phyloP scores from a whole-genome alignment of 1,284 basidiomycete genomes.

The Fomitopsis betulina region DNA sequence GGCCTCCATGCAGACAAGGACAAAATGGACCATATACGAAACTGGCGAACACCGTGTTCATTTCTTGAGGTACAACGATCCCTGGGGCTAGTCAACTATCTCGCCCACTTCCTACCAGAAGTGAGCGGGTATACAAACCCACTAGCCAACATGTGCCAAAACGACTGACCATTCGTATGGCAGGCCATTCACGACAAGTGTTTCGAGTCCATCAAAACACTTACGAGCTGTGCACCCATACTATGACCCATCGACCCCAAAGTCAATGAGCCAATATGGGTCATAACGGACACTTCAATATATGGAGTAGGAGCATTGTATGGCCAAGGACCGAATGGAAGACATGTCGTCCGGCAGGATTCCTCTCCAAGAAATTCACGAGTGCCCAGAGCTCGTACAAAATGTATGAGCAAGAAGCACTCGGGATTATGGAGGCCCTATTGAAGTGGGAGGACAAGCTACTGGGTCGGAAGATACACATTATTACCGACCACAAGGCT shows the following conservation, averaged over 20 bases:
- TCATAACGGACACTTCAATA: conserved; percentile 37
- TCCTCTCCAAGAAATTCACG: conserved; percentile 37
- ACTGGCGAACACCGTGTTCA: conserved; percentile 24
- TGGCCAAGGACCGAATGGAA: conserved; percentile 34
- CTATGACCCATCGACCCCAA: conserved; percentile 29
- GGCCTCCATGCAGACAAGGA: conserved; percentile 25
- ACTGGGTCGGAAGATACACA: too few species aligned
- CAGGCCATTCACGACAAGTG: conserved; percentile 29
- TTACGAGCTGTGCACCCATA: conserved; percentile 26
- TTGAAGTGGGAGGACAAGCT: conserved; percentile 27
- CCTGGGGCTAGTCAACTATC: conserved; percentile 35
- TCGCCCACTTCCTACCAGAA: conserved; percentile 30
- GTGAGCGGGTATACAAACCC: conserved; percentile 27
- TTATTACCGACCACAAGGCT: conserved; percentile 33
- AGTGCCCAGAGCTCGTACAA: conserved; percentile 33
- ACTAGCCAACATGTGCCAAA: conserved; percentile 12
- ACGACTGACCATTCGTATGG: conserved; percentile 17
- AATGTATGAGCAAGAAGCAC: conserved; percentile 32
- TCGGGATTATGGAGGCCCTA: conserved; percentile 34
- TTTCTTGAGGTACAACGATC: conserved; percentile 36
- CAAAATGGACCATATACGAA: conserved; percentile 19
- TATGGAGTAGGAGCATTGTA: conserved; percentile 34
- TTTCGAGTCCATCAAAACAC: conserved; percentile 31
- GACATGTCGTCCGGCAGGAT: conserved; percentile 31
- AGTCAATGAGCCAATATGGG: conserved; percentile 32